phyloP scores from a whole-genome alignment of 495 filamentous ascomycete species.

The Penicillium lividum region DNA sequence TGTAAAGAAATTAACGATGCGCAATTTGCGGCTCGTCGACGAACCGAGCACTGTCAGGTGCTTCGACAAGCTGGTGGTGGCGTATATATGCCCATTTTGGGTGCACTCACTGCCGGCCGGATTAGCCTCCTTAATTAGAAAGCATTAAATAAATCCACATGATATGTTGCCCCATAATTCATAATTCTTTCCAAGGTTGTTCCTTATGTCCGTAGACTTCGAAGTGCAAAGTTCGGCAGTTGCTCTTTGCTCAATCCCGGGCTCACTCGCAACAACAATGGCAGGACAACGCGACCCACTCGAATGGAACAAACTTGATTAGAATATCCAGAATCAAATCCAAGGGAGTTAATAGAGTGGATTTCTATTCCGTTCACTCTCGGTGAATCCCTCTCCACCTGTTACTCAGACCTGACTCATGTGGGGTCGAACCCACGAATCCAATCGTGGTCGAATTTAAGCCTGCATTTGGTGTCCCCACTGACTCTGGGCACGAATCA shows the following conservation, averaged over 20 bases:
- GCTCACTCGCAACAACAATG: not conserved
- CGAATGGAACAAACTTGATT: not conserved
- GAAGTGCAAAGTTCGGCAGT: conserved; percentile 10
- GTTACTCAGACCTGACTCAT: conserved; percentile 44
- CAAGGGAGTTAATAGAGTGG: not conserved
- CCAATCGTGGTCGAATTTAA: conserved; percentile 1
- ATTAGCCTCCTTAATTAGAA: conserved; percentile 41
- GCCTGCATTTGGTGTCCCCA: conserved; percentile 14
- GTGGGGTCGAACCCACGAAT: conserved; percentile 32
- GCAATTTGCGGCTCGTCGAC: conserved; percentile 34
- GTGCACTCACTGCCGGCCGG: conserved; percentile 37
- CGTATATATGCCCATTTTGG: conserved; percentile 37
- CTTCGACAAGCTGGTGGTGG: conserved; percentile 33
- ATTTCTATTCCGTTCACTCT: not conserved
- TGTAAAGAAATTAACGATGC: conserved; percentile 35
- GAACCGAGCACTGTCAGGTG: conserved; percentile 27
- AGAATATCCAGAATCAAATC: not conserved
- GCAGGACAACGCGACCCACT: not conserved
- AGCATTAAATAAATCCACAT: conserved; percentile 3
- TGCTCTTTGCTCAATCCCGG: conserved; percentile 10
- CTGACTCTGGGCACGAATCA: conserved; percentile 15
- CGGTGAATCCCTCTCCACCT: conserved; percentile 12
- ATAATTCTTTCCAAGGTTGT: not conserved
- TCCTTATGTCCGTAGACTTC: not conserved
- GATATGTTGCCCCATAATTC: not conserved